Percentiles rank a stretch among this genome's conserved stretches.
phyloP scores from a whole-genome alignment of 2,329 filamentous ascomycete species.

The Trichoderma sp. region DNA sequence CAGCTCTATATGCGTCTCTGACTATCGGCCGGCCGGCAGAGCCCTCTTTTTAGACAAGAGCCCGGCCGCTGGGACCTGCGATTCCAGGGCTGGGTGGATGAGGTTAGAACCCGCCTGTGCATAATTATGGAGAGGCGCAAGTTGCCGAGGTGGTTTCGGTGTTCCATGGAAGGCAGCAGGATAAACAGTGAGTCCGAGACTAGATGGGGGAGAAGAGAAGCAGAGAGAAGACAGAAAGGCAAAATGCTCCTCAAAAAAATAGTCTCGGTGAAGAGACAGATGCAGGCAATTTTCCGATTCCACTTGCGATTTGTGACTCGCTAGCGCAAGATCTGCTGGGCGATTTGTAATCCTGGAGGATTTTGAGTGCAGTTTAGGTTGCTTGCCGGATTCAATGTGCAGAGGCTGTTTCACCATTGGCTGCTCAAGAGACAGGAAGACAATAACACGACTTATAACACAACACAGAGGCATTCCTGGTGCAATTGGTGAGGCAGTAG shows the following conservation, averaged over 20 bases:
- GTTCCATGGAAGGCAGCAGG: neutral
- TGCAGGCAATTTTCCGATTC: constrained; percentile 3
- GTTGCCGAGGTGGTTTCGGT: constrained; percentile 17
- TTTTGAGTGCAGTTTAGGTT: neutral
- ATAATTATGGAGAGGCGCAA: constrained; percentile 5
- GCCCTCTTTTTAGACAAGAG: constrained; percentile 16
- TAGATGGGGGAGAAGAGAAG: neutral
- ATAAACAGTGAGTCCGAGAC: neutral
- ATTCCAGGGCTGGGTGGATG: neutral
- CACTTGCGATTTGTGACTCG: constrained; percentile 2
- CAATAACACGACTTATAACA: too few relatives aligned
- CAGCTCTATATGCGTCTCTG: neutral
- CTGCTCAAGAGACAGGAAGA: too few relatives aligned
- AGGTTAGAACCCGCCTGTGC: constrained; percentile 2
- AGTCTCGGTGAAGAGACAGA: constrained; percentile 19
- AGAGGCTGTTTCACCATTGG: neutral
- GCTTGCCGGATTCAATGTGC: neutral
- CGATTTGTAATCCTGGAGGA: constrained; percentile 6
- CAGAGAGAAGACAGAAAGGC: neutral
- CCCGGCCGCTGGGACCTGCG: neutral
- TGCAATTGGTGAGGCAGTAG: too few relatives aligned
- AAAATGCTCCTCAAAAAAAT: neutral
- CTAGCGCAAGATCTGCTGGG: neutral
- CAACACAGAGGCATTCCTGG: too few relatives aligned
- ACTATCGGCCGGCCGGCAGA: constrained; percentile 15